Evolutionary conservation across 371 early-diverging fungal species (phyloP).

Genomic region (Rhizopus arrhizus): DNA sequence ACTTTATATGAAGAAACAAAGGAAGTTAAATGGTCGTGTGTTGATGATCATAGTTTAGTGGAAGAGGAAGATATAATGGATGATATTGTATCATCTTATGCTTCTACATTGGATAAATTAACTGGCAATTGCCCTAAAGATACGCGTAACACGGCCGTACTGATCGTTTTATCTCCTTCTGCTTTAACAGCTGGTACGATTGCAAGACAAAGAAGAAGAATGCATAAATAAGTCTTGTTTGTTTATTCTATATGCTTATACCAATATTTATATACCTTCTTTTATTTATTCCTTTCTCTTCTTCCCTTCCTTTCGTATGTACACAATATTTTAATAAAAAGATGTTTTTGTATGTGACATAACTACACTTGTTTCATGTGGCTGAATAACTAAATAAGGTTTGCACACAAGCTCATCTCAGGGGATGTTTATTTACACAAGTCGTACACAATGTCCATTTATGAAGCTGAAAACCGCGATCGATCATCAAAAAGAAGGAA

Average conservation of each 20-base stretch:
- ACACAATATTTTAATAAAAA: too few species aligned
- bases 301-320: too few species aligned
- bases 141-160: slow-evolving; percentile 21
- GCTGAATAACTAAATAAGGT: too few species aligned
- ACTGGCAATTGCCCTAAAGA: background rate
- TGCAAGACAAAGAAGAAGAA: slow-evolving; percentile 21
- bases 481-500: too few species aligned
- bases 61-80: background rate
- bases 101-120: slow-evolving; percentile 7
- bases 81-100: background rate
- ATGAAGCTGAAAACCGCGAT: too few species aligned
- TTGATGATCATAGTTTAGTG: background rate
- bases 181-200: slow-evolving; percentile 30
- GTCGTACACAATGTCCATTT: too few species aligned
- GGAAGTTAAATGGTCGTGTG: background rate
- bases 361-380: too few species aligned
- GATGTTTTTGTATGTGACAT: too few species aligned
- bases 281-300: background rate
- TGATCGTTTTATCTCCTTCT: slow-evolving; percentile 22
- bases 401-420: too few species aligned
- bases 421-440: too few species aligned
- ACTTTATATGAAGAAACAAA: background rate
- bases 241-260: background rate
- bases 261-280: background rate
- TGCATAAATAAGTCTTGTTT: background rate